A percentile compares a stretch with the other conserved stretches of the same genome.
These are phyloP conservation scores for Sclerotinia trifoliorum DNA, from an alignment of 2,329 filamentous ascomycete species.

Conservation along the genomic window DNA sequence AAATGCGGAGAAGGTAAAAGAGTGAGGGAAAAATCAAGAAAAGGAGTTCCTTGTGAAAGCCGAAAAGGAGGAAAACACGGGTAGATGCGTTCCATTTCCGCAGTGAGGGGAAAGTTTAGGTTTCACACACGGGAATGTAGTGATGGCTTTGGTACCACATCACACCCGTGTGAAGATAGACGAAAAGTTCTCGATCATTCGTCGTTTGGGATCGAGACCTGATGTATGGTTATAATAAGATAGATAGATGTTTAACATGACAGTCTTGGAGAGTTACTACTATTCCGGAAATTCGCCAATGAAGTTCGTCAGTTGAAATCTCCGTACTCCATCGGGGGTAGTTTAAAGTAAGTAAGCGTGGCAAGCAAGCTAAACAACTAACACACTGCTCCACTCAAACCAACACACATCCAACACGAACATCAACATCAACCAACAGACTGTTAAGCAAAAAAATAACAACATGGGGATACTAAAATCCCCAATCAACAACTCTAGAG, in stretches of 20 bases:
- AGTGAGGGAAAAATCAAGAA: background rate
- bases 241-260: slow-evolving; percentile 5
- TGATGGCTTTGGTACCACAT: slow-evolving; percentile 20
- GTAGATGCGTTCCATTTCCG: slow-evolving; percentile 10
- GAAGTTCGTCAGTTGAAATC: background rate
- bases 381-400: background rate
- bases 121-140: slow-evolving; percentile 23
- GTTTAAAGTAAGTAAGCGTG: slow-evolving; percentile 14
- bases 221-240: slow-evolving; percentile 7
- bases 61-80: slow-evolving; percentile 17
- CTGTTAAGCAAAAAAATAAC: background rate
- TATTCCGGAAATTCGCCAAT: slow-evolving; percentile 6
- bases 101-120: slow-evolving; percentile 16
- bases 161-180: slow-evolving; percentile 15
- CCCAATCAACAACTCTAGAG: background rate
- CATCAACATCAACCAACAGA: background rate
- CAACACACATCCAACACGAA: slow-evolving; percentile 5
- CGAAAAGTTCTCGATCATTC: slow-evolving; percentile 7
- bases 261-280: background rate
- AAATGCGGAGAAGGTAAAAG: slow-evolving; percentile 10
- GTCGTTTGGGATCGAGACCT: slow-evolving; percentile 4
- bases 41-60: slow-evolving; percentile 20
- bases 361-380: slow-evolving; percentile 10
- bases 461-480: background rate
- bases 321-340: slow-evolving; percentile 11